Conservation (phyloP, 148 eudicot species). For the Vaccinium vitisidaea region DNA sequence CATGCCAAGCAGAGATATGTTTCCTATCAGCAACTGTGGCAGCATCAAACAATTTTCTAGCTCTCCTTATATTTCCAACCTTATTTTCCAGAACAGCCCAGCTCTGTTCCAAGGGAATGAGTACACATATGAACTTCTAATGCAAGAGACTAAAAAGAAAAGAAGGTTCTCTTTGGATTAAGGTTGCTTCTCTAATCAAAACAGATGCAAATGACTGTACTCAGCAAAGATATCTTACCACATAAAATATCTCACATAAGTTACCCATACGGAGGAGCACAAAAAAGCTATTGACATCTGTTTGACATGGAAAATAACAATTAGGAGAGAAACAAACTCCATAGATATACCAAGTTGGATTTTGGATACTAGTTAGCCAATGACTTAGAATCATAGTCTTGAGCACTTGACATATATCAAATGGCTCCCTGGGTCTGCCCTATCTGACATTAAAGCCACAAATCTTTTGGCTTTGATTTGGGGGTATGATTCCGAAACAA, state of each 20-base stretch:
- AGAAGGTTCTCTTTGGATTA: background rate
- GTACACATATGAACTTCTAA: constrained; percentile 6
- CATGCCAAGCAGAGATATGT: constrained; percentile 98
- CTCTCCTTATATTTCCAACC: constrained; percentile 76
- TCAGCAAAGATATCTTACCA: background rate
- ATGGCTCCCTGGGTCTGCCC: too few relatives aligned
- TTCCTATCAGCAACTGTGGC: constrained; percentile 96
- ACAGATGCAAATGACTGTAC: background rate
- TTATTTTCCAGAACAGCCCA: constrained; percentile 94
- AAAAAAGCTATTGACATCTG: background rate
- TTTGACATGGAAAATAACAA: background rate
- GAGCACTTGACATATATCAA: background rate
- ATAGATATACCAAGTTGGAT: background rate
- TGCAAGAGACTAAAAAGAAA: background rate
- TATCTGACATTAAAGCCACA: too few relatives aligned
- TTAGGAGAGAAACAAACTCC: background rate
- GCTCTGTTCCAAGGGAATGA: constrained; percentile 50
- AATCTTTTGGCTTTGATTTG: too few relatives aligned
- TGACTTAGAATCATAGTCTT: background rate
- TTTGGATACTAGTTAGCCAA: background rate
- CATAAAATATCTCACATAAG: background rate
- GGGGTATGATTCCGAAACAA: too few relatives aligned
- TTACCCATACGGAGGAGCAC: background rate
- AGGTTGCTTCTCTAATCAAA: background rate
- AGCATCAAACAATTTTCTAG: constrained; percentile 89